Evolutionary conservation across 2,329 filamentous ascomycete genomes (phyloP).

Genomic region (Aureobasidium pullulans): DNA sequence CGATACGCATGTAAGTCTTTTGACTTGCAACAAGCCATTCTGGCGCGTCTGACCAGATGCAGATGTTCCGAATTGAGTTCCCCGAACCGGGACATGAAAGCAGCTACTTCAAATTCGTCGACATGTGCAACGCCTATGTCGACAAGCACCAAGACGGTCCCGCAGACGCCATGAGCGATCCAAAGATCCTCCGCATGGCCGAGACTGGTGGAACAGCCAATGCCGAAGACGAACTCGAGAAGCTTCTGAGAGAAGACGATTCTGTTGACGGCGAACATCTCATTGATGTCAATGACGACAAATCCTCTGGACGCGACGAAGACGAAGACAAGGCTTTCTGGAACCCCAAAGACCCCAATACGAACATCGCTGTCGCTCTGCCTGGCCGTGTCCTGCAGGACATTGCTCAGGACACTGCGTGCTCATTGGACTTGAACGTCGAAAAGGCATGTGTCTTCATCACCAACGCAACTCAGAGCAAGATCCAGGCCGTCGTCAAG

Average conservation of each 20-base stretch:
- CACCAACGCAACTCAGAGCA: neutral
- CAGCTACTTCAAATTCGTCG: neutral
- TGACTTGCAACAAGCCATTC: neutral
- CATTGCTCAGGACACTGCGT: neutral
- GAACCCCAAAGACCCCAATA: neutral
- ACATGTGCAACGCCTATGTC: neutral
- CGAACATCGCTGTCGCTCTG: neutral
- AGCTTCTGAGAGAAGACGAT: neutral
- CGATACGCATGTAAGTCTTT: neutral
- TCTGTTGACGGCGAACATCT: neutral
- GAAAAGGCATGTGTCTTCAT: neutral
- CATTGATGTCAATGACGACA: neutral
- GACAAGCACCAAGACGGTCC: neutral
- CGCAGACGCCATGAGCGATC: neutral
- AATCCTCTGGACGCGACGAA: neutral
- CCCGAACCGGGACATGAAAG: neutral
- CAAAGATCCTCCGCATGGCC: neutral
- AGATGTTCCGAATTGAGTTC: conserved; percentile 7
- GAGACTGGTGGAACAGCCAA: neutral
- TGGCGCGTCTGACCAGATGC: neutral
- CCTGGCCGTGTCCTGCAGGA: neutral
- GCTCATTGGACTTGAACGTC: neutral
- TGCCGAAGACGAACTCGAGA: neutral
- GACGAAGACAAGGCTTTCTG: conserved; percentile 4
- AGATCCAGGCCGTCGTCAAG: neutral